phyloP scores from a whole-genome alignment of 768 basidiomycete species.

The Rhizopogon vulgaris region DNA sequence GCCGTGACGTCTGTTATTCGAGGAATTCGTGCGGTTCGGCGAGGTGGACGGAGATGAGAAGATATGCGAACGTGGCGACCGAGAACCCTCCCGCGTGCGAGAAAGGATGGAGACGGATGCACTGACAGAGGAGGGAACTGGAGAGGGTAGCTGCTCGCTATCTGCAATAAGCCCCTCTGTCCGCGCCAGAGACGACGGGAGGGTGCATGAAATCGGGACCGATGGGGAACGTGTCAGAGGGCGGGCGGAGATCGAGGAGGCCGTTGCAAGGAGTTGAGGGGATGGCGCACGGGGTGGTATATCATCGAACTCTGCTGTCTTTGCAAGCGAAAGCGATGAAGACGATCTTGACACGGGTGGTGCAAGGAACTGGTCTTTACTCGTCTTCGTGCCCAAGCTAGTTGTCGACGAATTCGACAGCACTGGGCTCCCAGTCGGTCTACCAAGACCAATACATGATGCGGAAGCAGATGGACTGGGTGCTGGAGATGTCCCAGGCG shows the following conservation, averaged over 20 bases:
- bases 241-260: slow-evolving; percentile 20
- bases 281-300: slow-evolving; percentile 13
- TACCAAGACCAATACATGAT: slow-evolving; percentile 16
- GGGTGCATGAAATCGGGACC: slow-evolving; percentile 4
- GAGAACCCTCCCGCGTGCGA: slow-evolving; percentile 8
- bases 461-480: slow-evolving; percentile 28
- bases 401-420: slow-evolving; percentile 15
- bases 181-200: slow-evolving; percentile 1
- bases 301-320: slow-evolving; percentile 9
- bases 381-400: neutral
- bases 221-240: slow-evolving; percentile 1
- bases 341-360: slow-evolving; percentile 19
- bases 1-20: slow-evolving; percentile 7
- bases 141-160: neutral
- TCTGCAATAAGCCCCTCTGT: neutral
- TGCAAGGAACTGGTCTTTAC: slow-evolving; percentile 10
- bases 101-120: slow-evolving; percentile 1
- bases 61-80: slow-evolving; percentile 3
- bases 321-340: slow-evolving; percentile 21
- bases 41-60: slow-evolving; percentile 7
- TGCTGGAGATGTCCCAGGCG: slow-evolving; percentile 37
- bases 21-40: slow-evolving; percentile 2
- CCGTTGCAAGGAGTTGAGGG: slow-evolving; percentile 15
- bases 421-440: slow-evolving; percentile 6
- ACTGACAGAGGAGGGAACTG: neutral